Evolutionary conservation across 202 grass and related monocot species (phyloP), one percentile per base, ranked within the genome.

Genomic region (Hordeum pubiflorum): DNA sequence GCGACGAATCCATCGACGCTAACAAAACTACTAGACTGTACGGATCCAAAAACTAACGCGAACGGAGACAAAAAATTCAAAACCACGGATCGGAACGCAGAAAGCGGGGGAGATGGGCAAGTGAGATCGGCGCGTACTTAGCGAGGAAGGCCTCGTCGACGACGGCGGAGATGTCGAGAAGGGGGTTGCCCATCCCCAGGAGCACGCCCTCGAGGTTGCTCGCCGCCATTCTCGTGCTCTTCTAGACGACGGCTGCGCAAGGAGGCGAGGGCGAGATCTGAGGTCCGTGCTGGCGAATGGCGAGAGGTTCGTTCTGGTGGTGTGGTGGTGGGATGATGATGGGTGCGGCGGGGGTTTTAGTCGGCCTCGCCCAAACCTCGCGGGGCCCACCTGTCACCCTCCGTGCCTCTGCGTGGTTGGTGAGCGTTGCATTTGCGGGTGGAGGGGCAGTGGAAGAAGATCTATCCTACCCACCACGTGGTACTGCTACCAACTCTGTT

Each of bases 101-200:
- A 67, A 50, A 69, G 36, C 64, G 12, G 15, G 23, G 5, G 37
- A 32, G 11, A n/a, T n/a, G 0, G 39, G 43, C 2, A n/a, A 2
- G 67, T 5, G 85, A 82, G 39, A 21, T 48, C 48, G 43, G 40
- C 7, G 48, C 76, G 55, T 90, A 99, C 96, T 91, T 99, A 1
- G 88, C 11, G 69, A 99, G 96, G 85, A 99, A 99, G 65, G 52
- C 90, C 0, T 91, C 82, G 74, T 99, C 96, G 83, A 99, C 96
- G 60, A 93, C 87, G 38, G 96, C 92, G 32, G 96, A 99, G 63
- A 99, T 99, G 89, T 99, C 96, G 70, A 99, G 92, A 56, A 99
- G 96, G 71, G 96, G 96, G 56, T 99, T 99, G 17, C 96, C 92
- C 96, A 96, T 99, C 74, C 96, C 96, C 61, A 99, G 75, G 65